A percentile compares a stretch with the other conserved stretches of the same genome.
Evolutionary conservation across 2,329 filamentous ascomycete species (phyloP).

Genomic region (Exophiala lecanii-corni): DNA sequence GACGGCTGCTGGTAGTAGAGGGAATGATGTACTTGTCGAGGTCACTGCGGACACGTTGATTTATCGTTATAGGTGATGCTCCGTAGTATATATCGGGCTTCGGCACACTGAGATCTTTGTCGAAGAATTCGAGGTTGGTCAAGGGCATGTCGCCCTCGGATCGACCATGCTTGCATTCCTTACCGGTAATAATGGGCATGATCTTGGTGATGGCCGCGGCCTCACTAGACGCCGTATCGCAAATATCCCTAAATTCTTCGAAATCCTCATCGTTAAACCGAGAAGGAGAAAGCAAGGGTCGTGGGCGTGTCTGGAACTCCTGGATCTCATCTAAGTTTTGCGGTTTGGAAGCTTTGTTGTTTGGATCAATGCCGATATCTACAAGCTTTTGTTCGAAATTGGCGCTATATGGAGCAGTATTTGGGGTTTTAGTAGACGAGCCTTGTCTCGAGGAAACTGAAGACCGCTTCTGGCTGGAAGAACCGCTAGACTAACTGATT

Average conservation of each 20-base stretch:
- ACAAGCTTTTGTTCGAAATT: conserved; percentile 37
- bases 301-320: conserved; percentile 2
- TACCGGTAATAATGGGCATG: conserved; percentile 28
- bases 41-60: conserved; percentile 20
- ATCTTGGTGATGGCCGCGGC: conserved; percentile 32
- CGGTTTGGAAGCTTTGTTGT: conserved; percentile 27
- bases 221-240: conserved; percentile 29
- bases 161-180: conserved; percentile 21
- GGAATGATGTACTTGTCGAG: conserved; percentile 16
- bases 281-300: conserved; percentile 21
- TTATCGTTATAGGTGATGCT: conserved; percentile 7
- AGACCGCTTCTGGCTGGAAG: conserved; percentile 13
- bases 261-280: conserved; percentile 21
- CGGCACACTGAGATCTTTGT: conserved; percentile 9
- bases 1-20: conserved; percentile 29
- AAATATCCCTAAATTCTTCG: conserved; percentile 16
- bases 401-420: conserved; percentile 10
- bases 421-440: conserved; percentile 3
- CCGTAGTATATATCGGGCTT: conserved; percentile 18
- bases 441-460: conserved; percentile 12
- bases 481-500: conserved; percentile 10
- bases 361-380: conserved; percentile 33
- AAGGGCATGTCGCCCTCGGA: conserved; percentile 13
- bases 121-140: conserved; percentile 14
- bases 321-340: conserved; percentile 30